Percentiles rank a stretch among this genome's conserved stretches.
These are phyloP conservation scores for Aspergillus pseudonomiae DNA, from an alignment of 2,329 filamentous ascomycete species.

Conservation along the genomic window DNA sequence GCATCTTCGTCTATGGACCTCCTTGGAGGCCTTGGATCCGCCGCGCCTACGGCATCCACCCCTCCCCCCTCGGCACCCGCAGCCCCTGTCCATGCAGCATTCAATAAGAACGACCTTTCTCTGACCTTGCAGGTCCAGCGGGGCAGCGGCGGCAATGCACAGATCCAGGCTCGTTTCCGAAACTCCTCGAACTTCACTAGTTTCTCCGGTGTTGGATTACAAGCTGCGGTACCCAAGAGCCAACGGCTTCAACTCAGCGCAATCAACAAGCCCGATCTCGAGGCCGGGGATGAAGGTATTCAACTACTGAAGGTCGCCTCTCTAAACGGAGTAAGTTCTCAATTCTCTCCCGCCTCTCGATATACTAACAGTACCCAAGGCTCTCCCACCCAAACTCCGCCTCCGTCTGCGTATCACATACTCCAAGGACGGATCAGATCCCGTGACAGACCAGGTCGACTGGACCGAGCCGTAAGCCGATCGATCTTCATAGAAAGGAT, in stretches of 20 bases:
- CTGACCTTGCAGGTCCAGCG: conserved; percentile 84
- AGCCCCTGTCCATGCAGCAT: conserved; percentile 69
- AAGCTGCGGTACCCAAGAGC: conserved; percentile 94
- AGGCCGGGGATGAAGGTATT: conserved; percentile 77
- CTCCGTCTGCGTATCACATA: conserved; percentile 85
- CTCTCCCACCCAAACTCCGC: conserved; percentile 69
- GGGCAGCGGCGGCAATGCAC: conserved; percentile 68
- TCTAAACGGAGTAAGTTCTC: conserved; percentile 79
- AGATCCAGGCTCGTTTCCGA: conserved; percentile 80
- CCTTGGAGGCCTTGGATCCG: conserved; percentile 47
- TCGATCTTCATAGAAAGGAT: neutral
- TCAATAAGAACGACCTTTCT: conserved; percentile 81
- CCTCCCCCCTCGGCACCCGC: conserved; percentile 46
- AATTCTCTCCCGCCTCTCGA: conserved; percentile 25
- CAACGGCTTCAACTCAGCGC: conserved; percentile 91
- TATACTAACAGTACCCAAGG: conserved; percentile 53
- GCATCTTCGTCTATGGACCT: conserved; percentile 45
- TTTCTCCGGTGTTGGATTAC: conserved; percentile 77
- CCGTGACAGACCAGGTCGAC: conserved; percentile 89
- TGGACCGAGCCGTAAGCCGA: conserved; percentile 74
- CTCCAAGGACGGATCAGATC: conserved; percentile 67
- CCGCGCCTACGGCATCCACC: conserved; percentile 55
- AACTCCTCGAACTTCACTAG: conserved; percentile 70
- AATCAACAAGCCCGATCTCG: conserved; percentile 79
- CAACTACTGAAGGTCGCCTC: conserved; percentile 88